phyloP scores from a whole-genome alignment of 441 rosid genomes.

The Populus hybrid region DNA sequence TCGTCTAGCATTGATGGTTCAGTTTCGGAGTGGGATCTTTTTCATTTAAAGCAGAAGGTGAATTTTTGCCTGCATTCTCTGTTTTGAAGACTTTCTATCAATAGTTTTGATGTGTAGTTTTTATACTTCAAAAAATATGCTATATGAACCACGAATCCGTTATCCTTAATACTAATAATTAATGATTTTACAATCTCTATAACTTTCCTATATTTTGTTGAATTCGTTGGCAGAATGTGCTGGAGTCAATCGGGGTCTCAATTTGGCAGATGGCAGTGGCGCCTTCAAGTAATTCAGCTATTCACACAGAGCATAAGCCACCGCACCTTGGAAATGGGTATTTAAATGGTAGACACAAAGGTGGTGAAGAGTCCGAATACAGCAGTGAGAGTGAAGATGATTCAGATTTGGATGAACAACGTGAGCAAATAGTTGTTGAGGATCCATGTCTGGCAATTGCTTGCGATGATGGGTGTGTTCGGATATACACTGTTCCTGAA shows the following conservation, averaged over 20 bases:
- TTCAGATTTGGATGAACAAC: conserved; percentile 47
- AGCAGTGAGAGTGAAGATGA: conserved; percentile 64
- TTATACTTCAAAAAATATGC: background rate
- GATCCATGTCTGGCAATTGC: conserved; percentile 63
- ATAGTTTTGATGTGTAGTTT: background rate
- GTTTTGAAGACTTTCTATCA: background rate
- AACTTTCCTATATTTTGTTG: conserved; percentile 2
- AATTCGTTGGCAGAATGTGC: conserved; percentile 51
- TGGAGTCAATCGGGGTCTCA: conserved; percentile 73
- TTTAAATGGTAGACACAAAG: conserved; percentile 34
- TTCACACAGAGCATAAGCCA: conserved; percentile 29
- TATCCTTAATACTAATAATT: too few species aligned
- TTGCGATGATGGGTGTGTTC: conserved; percentile 89
- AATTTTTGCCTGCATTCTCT: background rate
- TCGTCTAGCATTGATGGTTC: conserved; percentile 91
- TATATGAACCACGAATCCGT: background rate
- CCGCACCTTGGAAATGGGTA: conserved; percentile 48
- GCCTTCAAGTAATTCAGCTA: conserved; percentile 27
- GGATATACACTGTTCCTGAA: conserved; percentile 56
- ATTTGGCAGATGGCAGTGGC: conserved; percentile 94
- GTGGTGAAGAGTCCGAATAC: conserved; percentile 32
- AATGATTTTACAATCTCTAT: background rate
- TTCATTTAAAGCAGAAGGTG: conserved; percentile 83
- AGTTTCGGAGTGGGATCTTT: conserved; percentile 85
- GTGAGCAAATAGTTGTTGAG: conserved; percentile 25